Evolutionary conservation across 345 rosid genomes (phyloP).

Genomic region (Citropsis articulata): DNA sequence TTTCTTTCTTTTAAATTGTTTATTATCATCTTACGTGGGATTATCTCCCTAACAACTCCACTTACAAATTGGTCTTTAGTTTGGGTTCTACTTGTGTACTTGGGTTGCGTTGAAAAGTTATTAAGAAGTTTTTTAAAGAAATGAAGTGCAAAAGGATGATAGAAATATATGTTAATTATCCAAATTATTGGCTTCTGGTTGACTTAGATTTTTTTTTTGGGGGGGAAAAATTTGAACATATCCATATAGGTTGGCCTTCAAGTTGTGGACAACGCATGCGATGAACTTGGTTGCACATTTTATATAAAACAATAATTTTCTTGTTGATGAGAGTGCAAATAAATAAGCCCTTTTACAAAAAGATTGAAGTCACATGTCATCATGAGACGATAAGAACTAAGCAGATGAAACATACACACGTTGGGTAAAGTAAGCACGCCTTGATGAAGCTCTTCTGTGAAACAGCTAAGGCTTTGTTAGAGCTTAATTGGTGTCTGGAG

Average conservation of each 20-base stretch:
- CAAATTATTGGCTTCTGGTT: background rate
- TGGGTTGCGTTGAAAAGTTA: background rate
- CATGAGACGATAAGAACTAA: background rate
- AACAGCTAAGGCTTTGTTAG: background rate
- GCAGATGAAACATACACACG: background rate
- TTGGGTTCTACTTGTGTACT: background rate
- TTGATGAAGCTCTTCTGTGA: background rate
- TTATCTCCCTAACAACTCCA: no score
- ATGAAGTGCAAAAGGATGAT: background rate
- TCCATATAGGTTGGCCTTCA: background rate
- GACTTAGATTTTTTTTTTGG: constrained; percentile 1
- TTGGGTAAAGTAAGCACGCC: background rate
- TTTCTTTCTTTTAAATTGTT: background rate
- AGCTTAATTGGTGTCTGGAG: background rate
- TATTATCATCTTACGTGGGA: background rate
- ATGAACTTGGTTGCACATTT: background rate
- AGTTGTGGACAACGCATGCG: background rate
- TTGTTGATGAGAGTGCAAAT: background rate
- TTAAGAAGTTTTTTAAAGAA: background rate
- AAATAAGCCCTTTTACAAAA: background rate
- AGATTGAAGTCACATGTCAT: background rate
- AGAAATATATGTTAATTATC: background rate
- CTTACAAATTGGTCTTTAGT: no score
- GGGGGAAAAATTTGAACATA: no score
- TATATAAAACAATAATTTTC: background rate